Conservation (phyloP, 2,329 filamentous ascomycete species). For the Hymenoscyphus infarciens region DNA sequence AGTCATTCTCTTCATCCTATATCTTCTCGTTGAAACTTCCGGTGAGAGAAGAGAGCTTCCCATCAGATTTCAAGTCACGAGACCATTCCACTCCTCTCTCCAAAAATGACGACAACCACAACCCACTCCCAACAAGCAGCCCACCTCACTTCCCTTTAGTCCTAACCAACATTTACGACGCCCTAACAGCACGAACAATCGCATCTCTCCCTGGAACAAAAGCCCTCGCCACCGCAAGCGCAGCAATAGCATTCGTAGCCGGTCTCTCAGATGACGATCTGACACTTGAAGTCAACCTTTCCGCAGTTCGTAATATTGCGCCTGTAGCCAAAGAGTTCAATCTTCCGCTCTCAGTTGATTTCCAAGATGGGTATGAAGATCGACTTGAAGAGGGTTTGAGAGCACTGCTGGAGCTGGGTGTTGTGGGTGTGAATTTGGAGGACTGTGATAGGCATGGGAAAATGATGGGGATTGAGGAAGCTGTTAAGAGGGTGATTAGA, state of each 20-base stretch:
- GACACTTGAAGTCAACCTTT: slow-evolving; percentile 48
- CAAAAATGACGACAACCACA: too few relatives aligned
- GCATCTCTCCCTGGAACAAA: slow-evolving; percentile 37
- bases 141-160: slow-evolving; percentile 42
- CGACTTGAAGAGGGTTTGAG: slow-evolving; percentile 44
- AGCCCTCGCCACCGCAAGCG: slow-evolving; percentile 37
- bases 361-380: slow-evolving; percentile 58
- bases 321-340: slow-evolving; percentile 37
- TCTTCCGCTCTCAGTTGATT: slow-evolving; percentile 52
- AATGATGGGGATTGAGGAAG: slow-evolving; percentile 40
- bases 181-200: slow-evolving; percentile 45
- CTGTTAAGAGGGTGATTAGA: slow-evolving; percentile 44
- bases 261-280: slow-evolving; percentile 48
- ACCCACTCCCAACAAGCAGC: slow-evolving; percentile 22
- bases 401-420: slow-evolving; percentile 47
- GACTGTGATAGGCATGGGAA: slow-evolving; percentile 41
- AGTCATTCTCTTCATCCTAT: too few relatives aligned
- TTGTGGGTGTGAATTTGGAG: slow-evolving; percentile 57
- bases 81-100: too few relatives aligned
- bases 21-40: too few relatives aligned
- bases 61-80: too few relatives aligned
- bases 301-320: slow-evolving; percentile 44
- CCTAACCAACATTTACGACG: slow-evolving; percentile 55
- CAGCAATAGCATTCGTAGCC: slow-evolving; percentile 45
- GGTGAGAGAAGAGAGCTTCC: too few relatives aligned